phyloP scores from a whole-genome alignment of 2,329 filamentous ascomycete species.

The Salinomyces thailandicus region DNA sequence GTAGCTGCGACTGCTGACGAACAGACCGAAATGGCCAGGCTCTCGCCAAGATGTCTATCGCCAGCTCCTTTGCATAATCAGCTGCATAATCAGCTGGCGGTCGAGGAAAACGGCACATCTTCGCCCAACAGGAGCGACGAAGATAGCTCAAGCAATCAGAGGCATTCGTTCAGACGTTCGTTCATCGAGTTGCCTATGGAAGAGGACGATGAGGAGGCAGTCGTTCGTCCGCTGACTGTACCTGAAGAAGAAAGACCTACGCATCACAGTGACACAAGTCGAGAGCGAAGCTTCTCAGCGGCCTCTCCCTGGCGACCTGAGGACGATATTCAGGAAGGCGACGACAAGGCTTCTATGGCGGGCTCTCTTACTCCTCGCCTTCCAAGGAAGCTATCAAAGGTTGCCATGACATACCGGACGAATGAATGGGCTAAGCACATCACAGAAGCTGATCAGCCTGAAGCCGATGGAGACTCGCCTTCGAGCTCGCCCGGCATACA shows the following conservation, averaged over 20 bases:
- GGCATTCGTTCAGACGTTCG: slow-evolving; percentile 1
- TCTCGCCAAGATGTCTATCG: neutral
- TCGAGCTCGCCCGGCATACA: slow-evolving; percentile 33
- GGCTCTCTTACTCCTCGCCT: slow-evolving; percentile 48
- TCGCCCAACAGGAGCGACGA: too few relatives aligned
- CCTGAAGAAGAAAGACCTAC: slow-evolving; percentile 2
- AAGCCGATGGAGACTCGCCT: slow-evolving; percentile 14
- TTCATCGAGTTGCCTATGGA: slow-evolving; percentile 10
- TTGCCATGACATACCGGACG: slow-evolving; percentile 75
- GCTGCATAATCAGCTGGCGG: too few relatives aligned
- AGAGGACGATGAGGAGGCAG: slow-evolving; percentile 15
- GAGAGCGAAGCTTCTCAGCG: neutral
- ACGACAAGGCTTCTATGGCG: slow-evolving; percentile 6
- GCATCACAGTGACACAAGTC: neutral
- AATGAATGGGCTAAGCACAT: slow-evolving; percentile 96
- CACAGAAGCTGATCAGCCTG: slow-evolving; percentile 53
- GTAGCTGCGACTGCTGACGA: slow-evolving; percentile 49
- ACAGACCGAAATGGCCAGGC: slow-evolving; percentile 18
- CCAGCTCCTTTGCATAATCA: neutral
- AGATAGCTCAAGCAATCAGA: too few relatives aligned
- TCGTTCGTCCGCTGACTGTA: slow-evolving; percentile 6
- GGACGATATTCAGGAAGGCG: slow-evolving; percentile 1
- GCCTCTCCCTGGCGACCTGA: neutral
- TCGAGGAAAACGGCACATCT: too few relatives aligned
- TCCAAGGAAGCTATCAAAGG: slow-evolving; percentile 60